These are phyloP conservation scores for Erodium texanum DNA, from an alignment of 441 rosid genomes.

Conservation along the genomic window DNA sequence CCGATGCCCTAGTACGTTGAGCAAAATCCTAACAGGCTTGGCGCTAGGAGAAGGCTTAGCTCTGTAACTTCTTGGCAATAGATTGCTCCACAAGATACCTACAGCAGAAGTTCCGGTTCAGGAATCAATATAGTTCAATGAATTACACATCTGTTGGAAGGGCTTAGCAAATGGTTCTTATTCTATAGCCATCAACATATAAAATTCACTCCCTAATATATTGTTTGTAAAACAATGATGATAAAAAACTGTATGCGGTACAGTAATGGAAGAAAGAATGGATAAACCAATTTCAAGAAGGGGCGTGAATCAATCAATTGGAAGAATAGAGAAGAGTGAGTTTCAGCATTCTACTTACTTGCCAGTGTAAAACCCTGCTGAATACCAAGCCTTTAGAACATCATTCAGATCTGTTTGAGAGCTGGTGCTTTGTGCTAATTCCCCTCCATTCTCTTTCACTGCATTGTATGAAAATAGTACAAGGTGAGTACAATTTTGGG, in stretches of 20 bases:
- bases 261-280: neutral
- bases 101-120: constrained; percentile 12
- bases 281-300: neutral
- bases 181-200: neutral
- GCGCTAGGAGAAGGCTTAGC: constrained; percentile 10
- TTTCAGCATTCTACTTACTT: constrained; percentile 33
- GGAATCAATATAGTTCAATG: neutral
- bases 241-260: neutral
- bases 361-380: constrained; percentile 58
- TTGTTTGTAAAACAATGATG: neutral
- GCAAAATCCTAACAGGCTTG: neutral
- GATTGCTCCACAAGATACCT: constrained; percentile 46
- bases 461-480: constrained; percentile 10
- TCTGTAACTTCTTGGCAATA: constrained; percentile 18
- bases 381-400: constrained; percentile 58
- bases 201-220: neutral
- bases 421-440: constrained; percentile 19
- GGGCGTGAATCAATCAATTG: neutral
- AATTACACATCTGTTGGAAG: neutral
- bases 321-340: constrained; percentile 7
- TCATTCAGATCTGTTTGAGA: constrained; percentile 39
- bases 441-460: constrained; percentile 27
- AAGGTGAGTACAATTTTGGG: too few relatives aligned
- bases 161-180: neutral
- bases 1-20: neutral